phyloP scores from a whole-genome alignment of 2,329 filamentous ascomycete genomes.

The Rhynchosporium secalis region DNA sequence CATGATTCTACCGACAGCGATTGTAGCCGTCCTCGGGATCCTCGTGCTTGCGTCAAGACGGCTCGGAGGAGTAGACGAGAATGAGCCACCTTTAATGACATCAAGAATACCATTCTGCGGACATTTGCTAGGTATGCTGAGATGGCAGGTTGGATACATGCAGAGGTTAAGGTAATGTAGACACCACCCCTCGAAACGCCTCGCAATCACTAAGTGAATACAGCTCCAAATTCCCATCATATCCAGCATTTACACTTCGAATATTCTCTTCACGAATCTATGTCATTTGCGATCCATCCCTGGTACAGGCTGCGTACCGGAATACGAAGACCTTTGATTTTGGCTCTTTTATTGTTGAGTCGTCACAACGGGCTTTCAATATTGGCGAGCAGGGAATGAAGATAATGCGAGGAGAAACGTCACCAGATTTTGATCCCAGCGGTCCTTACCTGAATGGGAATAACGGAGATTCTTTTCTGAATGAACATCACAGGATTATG shows the following conservation, averaged over 20 bases:
- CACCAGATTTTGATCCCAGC: constrained; percentile 34
- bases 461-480: constrained; percentile 39
- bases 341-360: constrained; percentile 45
- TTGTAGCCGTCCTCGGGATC: constrained; percentile 16
- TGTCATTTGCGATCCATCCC: constrained; percentile 45
- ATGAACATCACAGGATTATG: constrained; percentile 43
- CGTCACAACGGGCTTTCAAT: constrained; percentile 43
- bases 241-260: constrained; percentile 46
- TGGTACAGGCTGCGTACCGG: constrained; percentile 45
- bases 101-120: constrained; percentile 47
- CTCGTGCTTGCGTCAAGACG: constrained; percentile 16
- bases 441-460: constrained; percentile 31
- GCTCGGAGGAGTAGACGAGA: constrained; percentile 13
- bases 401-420: constrained; percentile 36
- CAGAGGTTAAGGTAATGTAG: constrained; percentile 43
- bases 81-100: constrained; percentile 46
- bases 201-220: constrained; percentile 15
- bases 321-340: constrained; percentile 46
- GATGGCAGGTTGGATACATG: constrained; percentile 42
- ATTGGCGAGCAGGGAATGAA: constrained; percentile 40
- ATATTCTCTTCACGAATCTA: constrained; percentile 49
- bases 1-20: constrained; percentile 12
- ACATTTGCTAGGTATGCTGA: constrained; percentile 47
- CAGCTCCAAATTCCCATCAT: constrained; percentile 31
- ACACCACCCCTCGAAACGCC: background rate